These are phyloP conservation scores for Roridomyces roridus DNA, from an alignment of 768 basidiomycete species.

Conservation along the genomic window DNA sequence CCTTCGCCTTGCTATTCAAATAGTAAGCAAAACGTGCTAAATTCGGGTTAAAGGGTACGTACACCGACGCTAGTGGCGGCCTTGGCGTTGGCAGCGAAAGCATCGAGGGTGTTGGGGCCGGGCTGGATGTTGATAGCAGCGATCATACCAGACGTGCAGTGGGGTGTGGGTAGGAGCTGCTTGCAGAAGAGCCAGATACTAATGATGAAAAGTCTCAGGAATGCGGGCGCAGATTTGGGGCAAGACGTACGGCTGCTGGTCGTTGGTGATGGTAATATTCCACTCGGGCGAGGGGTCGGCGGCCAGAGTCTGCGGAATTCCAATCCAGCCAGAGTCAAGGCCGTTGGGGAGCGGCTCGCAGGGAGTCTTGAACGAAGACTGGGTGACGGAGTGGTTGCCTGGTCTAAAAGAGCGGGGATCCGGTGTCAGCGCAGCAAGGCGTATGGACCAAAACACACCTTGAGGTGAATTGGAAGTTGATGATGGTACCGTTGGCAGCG, in stretches of 20 bases:
- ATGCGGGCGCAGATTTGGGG: conserved; percentile 19
- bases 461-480: conserved; percentile 58
- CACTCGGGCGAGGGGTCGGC: conserved; percentile 41
- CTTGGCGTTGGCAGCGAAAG: conserved; percentile 42
- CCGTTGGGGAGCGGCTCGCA: conserved; percentile 51
- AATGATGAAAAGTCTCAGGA: neutral
- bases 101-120: conserved; percentile 41
- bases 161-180: conserved; percentile 45
- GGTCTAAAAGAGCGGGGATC: conserved; percentile 37
- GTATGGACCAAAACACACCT: conserved; percentile 36
- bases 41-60: neutral
- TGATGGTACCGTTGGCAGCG: conserved; percentile 47
- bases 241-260: conserved; percentile 44
- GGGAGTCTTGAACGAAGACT: conserved; percentile 52
- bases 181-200: conserved; percentile 70
- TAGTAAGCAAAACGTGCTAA: conserved; percentile 37
- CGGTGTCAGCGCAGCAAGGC: neutral
- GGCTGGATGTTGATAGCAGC: conserved; percentile 55
- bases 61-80: conserved; percentile 18
- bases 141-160: conserved; percentile 52
- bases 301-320: conserved; percentile 31
- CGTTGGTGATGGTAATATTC: conserved; percentile 59
- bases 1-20: conserved; percentile 46
- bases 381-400: conserved; percentile 61
- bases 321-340: conserved; percentile 61